Conservation (phyloP, 1,284 basidiomycete genomes). For the Rhizopogon hawkerae region DNA sequence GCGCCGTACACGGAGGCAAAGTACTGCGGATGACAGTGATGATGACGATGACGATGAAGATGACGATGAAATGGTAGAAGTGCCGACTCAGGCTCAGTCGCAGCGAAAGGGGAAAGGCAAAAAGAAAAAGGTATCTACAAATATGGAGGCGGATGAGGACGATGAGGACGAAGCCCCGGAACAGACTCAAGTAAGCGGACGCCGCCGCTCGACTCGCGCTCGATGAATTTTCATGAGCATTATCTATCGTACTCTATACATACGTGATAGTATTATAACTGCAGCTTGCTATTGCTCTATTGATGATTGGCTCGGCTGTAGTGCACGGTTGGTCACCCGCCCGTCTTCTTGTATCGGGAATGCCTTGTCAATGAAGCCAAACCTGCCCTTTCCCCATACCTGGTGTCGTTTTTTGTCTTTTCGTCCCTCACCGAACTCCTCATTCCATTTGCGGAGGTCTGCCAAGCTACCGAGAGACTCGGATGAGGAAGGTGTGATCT, state of each 20-base stretch:
- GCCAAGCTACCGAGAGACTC: constrained; percentile 73
- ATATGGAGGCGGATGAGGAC: constrained; percentile 30
- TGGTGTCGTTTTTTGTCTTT: constrained; percentile 50
- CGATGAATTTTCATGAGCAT: constrained; percentile 13
- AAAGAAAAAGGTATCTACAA: constrained; percentile 24
- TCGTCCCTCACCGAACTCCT: constrained; percentile 81
- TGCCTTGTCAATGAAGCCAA: constrained; percentile 55
- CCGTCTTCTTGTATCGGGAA: constrained; percentile 33
- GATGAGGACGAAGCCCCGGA: constrained; percentile 20
- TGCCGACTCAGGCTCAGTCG: constrained; percentile 19
- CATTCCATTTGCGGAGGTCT: constrained; percentile 85
- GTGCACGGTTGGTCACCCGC: constrained; percentile 26
- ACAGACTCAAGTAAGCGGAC: constrained; percentile 17
- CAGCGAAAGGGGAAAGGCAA: constrained; percentile 24
- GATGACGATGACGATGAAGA: constrained; percentile 38
- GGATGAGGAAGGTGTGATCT: constrained; percentile 81
- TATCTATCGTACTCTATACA: constrained; percentile 10
- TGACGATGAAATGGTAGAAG: constrained; percentile 25
- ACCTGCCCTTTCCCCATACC: constrained; percentile 67
- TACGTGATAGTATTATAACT: constrained; percentile 14
- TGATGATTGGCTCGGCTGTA: constrained; percentile 11
- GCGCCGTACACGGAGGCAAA: constrained; percentile 32
- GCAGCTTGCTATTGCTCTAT: constrained; percentile 8
- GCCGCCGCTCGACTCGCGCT: constrained; percentile 21
- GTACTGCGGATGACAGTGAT: constrained; percentile 28